Evolutionary conservation across 1,139 yeast species (phyloP).

Genomic region (Candida sp.): DNA sequence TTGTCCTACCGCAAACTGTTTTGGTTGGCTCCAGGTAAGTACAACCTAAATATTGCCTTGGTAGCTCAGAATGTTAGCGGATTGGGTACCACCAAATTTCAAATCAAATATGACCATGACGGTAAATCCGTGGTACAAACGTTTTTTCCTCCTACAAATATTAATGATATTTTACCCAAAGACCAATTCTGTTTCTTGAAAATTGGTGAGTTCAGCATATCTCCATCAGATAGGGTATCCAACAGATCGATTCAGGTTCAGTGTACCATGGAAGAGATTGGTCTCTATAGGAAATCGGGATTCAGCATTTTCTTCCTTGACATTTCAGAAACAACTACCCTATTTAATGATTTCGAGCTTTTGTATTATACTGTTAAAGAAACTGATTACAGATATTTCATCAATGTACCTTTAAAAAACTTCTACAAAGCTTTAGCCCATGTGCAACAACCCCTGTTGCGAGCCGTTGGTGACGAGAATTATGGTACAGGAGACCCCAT

Average conservation of each 20-base stretch:
- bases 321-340: conserved; percentile 41
- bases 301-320: conserved; percentile 58
- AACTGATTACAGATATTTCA: conserved; percentile 39
- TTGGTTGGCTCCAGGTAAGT: conserved; percentile 50
- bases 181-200: conserved; percentile 49
- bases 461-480: conserved; percentile 10
- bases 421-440: conserved; percentile 37
- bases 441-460: conserved; percentile 21
- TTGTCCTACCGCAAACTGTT: conserved; percentile 45
- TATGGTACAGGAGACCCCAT: conserved; percentile 35
- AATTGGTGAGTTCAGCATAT: conserved; percentile 45
- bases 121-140: conserved; percentile 25
- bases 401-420: conserved; percentile 41
- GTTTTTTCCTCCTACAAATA: conserved; percentile 55
- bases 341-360: conserved; percentile 43
- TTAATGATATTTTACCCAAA: conserved; percentile 55
- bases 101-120: conserved; percentile 27
- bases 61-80: conserved; percentile 54
- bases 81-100: conserved; percentile 57
- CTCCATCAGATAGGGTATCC: conserved; percentile 9
- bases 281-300: conserved; percentile 52
- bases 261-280: conserved; percentile 58
- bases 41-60: conserved; percentile 50
- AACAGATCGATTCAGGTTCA: conserved; percentile 36
- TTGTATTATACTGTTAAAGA: conserved; percentile 40